Evolutionary conservation across 1,284 basidiomycete species (phyloP).

Genomic region (Ustilago shanxiensis): DNA sequence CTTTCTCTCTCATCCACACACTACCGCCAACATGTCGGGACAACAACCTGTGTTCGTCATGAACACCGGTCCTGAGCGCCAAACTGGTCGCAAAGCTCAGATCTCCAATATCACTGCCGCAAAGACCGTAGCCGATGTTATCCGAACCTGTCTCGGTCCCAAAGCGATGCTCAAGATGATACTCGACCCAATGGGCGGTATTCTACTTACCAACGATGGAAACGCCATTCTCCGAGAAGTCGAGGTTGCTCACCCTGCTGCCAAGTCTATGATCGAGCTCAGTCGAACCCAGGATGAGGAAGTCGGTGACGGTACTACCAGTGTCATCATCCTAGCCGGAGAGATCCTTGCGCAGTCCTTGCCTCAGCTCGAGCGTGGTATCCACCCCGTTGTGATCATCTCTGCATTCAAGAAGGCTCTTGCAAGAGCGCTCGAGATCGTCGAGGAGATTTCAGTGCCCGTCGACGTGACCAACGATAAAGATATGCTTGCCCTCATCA

Average conservation of each 20-base stretch:
- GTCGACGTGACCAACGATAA: conserved; percentile 88
- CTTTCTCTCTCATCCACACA: not conserved
- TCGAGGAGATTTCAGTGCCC: conserved; percentile 86
- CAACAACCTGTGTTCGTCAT: conserved; percentile 69
- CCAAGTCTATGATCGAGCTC: conserved; percentile 99
- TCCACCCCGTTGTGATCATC: conserved; percentile 99
- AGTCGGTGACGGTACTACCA: conserved; percentile 97
- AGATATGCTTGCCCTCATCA: conserved; percentile 96
- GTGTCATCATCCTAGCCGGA: conserved; percentile 97
- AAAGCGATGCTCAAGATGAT: conserved; percentile 99
- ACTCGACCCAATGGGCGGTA: conserved; percentile 76
- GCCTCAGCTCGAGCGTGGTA: conserved; percentile 91
- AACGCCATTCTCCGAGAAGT: conserved; percentile 98
- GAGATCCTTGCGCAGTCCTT: conserved; percentile 97
- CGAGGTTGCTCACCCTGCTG: conserved; percentile 96
- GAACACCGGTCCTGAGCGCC: conserved; percentile 89
- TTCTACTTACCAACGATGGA: conserved; percentile 88
- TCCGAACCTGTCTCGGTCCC: conserved; percentile 94
- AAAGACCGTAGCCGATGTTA: conserved; percentile 99
- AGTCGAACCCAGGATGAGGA: conserved; percentile 98
- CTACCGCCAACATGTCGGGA: conserved; percentile 58
- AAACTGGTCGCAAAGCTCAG: conserved; percentile 94
- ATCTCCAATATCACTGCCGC: conserved; percentile 97
- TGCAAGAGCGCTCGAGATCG: conserved; percentile 88
- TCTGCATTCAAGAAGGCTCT: conserved; percentile 96